Evolutionary conservation across 805 yeast species (phyloP), one percentile per base, ranked within the genome.

Genomic region (Cyberlindnera euphorbiiphila): DNA sequence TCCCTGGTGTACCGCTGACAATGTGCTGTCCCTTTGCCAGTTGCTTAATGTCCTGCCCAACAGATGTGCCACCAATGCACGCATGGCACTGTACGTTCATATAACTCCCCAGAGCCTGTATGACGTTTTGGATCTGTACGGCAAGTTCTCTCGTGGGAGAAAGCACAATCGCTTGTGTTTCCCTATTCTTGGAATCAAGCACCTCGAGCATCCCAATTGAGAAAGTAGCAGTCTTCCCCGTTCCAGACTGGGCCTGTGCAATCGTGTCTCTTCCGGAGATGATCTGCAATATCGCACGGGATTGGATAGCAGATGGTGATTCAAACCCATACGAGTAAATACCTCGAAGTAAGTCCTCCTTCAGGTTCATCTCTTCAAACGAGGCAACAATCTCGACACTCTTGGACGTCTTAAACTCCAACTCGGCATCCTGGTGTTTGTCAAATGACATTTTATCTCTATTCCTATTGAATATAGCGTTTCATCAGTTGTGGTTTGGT

Each of bases 231-330:
- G 98, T 93, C 71, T 93, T 93, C 68, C 98, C 98, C 34, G 98
- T 93, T 67, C 98, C 98, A 25, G 96, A 87, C 69, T 93, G 98
- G 42, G 98, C 98, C 70, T 93, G 98, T 44, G 98, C 98, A 47
- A 93, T 78, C 37, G 89, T 94, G 65, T 93, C 98, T 65, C 88
- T 81, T 40, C 96, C 96, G 59, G 80, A 81, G 55, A 88, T 83
- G 64, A 93, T 89, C 63, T 95, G 98, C 67, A 84, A 71, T 54
- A 93, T 93, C 47, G 98, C 98, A 65, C 98, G 80, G 60, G 88
- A 89, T 71, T 93, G 98, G 69, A 93, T 93, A 40, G 98, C 93
- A 38, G 97, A 88, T 50, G 98, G 98, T 37, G 78, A 77, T 69
- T 91, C 98, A 65, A 87, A 93, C 64, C 98, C 97, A 71, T 83